These are phyloP conservation scores for Henckelia pumila DNA, from an alignment of 257 asterid species.

Conservation along the genomic window DNA sequence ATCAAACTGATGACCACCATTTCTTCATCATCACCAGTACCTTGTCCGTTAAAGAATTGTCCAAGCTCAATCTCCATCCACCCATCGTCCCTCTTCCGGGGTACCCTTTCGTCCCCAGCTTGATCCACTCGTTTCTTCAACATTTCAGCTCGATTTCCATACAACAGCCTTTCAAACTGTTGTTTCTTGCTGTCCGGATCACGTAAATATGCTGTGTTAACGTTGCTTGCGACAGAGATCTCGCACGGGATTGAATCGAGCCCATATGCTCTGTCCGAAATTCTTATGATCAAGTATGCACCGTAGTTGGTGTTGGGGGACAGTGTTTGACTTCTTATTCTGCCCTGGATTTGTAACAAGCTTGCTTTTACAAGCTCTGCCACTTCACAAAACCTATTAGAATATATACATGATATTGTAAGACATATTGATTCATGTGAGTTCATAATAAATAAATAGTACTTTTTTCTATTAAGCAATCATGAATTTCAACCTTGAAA, in stretches of 20 bases:
- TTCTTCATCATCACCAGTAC: conserved; percentile 20
- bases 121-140: conserved; percentile 25
- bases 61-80: conserved; percentile 42
- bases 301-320: conserved; percentile 34
- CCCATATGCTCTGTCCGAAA: conserved; percentile 27
- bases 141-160: conserved; percentile 25
- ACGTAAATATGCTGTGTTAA: conserved; percentile 20
- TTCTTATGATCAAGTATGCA: conserved; percentile 32
- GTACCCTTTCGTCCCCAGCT: conserved; percentile 13
- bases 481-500: no score
- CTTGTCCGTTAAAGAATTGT: conserved; percentile 26
- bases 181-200: conserved; percentile 3
- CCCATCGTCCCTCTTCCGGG: conserved; percentile 27
- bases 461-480: no score
- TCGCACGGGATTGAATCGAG: conserved; percentile 33
- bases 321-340: conserved; percentile 12
- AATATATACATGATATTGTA: no score
- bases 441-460: no score
- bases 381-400: conserved; percentile 28
- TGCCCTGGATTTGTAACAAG: conserved; percentile 27
- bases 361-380: conserved; percentile 30
- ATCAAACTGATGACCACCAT: conserved; percentile 23
- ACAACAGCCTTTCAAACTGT: conserved; percentile 17
- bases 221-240: conserved; percentile 14
- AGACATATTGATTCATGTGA: no score